Percentiles rank a stretch among this genome's conserved stretches.
These are phyloP conservation scores for Calonectria ilicicola DNA, from an alignment of 2,329 filamentous ascomycete genomes.

Conservation along the genomic window DNA sequence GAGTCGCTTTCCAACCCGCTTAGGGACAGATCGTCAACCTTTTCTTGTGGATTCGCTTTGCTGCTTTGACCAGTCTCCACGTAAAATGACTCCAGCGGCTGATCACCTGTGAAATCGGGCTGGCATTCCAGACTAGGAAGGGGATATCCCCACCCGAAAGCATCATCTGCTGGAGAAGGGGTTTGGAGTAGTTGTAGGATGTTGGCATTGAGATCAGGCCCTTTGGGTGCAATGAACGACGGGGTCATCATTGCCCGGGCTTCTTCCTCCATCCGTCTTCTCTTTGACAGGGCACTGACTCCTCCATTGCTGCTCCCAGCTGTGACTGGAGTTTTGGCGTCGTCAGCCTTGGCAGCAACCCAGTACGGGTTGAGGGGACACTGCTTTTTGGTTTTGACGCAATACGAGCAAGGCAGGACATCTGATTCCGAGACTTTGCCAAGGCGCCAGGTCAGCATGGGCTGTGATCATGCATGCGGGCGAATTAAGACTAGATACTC, in stretches of 20 bases:
- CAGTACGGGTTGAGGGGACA: constrained; percentile 44
- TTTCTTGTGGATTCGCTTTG: neutral
- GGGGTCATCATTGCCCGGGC: neutral
- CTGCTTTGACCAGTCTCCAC: neutral
- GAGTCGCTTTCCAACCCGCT: neutral
- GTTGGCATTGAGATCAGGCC: constrained; percentile 15
- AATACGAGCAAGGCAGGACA: constrained; percentile 44
- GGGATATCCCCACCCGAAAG: constrained; percentile 26
- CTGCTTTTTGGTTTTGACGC: constrained; percentile 44
- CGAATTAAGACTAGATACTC: neutral
- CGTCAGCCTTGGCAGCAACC: constrained; percentile 25
- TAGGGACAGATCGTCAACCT: constrained; percentile 8
- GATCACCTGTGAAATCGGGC: neutral
- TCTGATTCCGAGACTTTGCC: constrained; percentile 4
- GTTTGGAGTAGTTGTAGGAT: constrained; percentile 24
- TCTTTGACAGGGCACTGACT: constrained; percentile 15
- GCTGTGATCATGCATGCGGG: neutral
- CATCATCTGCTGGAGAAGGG: constrained; percentile 17
- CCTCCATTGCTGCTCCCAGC: neutral
- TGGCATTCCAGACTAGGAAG: constrained; percentile 25
- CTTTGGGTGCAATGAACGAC: neutral
- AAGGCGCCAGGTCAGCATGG: neutral
- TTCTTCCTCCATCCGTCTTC: constrained; percentile 16
- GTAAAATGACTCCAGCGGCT: constrained; percentile 4
- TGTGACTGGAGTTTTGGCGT: neutral